Conservation (phyloP, 2,329 filamentous ascomycete genomes). For the Nemania serpens region DNA sequence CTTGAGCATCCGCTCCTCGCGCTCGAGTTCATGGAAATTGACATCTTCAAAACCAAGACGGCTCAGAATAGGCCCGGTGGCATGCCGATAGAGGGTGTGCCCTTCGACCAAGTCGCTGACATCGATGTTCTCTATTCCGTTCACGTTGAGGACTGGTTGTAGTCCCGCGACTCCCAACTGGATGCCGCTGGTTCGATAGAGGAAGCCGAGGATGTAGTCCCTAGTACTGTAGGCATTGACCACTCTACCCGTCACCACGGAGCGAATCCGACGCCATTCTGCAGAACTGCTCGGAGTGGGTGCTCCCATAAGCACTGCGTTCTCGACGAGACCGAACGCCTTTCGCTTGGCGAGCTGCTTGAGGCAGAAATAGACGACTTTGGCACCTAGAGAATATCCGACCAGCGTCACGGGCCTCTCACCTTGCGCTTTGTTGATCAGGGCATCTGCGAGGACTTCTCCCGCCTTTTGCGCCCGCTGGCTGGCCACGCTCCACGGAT, state of each 20-base stretch:
- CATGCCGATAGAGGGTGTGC: slow-evolving; percentile 72
- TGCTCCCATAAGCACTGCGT: slow-evolving; percentile 80
- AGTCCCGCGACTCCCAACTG: slow-evolving; percentile 85
- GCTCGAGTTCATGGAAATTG: slow-evolving; percentile 47
- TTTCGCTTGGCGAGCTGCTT: slow-evolving; percentile 74
- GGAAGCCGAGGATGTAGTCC: slow-evolving; percentile 85
- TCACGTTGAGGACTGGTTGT: slow-evolving; percentile 70
- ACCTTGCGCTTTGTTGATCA: slow-evolving; percentile 82
- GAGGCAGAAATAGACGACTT: slow-evolving; percentile 82
- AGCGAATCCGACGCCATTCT: slow-evolving; percentile 79
- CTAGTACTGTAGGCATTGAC: slow-evolving; percentile 88
- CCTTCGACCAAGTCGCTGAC: slow-evolving; percentile 69
- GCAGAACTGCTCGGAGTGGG: slow-evolving; percentile 73
- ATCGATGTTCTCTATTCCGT: slow-evolving; percentile 70
- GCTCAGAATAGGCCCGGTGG: slow-evolving; percentile 69
- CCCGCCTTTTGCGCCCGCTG: slow-evolving; percentile 75
- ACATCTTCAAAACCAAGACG: slow-evolving; percentile 73
- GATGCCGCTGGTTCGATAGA: slow-evolving; percentile 83
- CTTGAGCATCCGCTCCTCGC: slow-evolving; percentile 30
- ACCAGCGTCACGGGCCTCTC: slow-evolving; percentile 80
- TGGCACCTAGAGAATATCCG: slow-evolving; percentile 80
- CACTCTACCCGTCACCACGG: slow-evolving; percentile 78
- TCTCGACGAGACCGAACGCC: slow-evolving; percentile 84
- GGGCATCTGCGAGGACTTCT: slow-evolving; percentile 75
- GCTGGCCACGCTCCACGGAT: slow-evolving; percentile 79